Conservation (phyloP, 441 rosid genomes). For the Aquilaria agallochum region DNA sequence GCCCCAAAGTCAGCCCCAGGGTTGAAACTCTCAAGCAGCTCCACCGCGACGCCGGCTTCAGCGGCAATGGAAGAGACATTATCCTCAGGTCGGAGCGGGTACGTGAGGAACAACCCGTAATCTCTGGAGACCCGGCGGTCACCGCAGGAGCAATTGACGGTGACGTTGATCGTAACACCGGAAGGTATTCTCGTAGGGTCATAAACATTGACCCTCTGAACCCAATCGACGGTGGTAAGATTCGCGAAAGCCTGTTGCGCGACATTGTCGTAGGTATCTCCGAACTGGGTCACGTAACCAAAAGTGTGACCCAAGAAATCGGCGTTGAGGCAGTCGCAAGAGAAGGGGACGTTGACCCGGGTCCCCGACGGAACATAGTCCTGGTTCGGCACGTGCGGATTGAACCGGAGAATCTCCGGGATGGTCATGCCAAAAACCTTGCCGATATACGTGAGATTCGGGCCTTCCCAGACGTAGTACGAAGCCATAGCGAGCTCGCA, state of each 20-base stretch:
- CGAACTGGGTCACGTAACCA: conserved; percentile 14
- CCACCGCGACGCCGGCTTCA: conserved; percentile 14
- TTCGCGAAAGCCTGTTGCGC: conserved; percentile 23
- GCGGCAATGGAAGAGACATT: conserved; percentile 28
- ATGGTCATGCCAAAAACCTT: conserved; percentile 6
- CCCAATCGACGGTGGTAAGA: conserved; percentile 31
- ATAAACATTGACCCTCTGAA: conserved; percentile 20
- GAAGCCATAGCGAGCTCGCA: conserved; percentile 37
- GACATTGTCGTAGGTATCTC: conserved; percentile 19
- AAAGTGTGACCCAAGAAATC: conserved; percentile 32
- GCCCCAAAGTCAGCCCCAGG: conserved; percentile 31
- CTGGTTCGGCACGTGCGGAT: conserved; percentile 18
- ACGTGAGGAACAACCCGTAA: conserved; percentile 48
- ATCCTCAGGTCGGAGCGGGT: conserved; percentile 41
- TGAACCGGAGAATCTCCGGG: conserved; percentile 21
- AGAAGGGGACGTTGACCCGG: conserved; percentile 35
- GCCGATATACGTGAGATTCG: conserved; percentile 28
- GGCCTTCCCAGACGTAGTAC: conserved; percentile 23
- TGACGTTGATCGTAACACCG: conserved; percentile 28
- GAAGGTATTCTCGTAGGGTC: conserved; percentile 21
- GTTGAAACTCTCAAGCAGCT: conserved; percentile 34
- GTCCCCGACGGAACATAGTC: background rate
- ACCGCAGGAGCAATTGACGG: conserved; percentile 65
- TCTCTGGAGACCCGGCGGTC: conserved; percentile 29
- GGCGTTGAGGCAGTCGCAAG: conserved; percentile 27